A percentile compares a stretch with the other conserved stretches of the same genome.
Conservation (phyloP, 306 rosid genomes). For the Castanea crenata region DNA sequence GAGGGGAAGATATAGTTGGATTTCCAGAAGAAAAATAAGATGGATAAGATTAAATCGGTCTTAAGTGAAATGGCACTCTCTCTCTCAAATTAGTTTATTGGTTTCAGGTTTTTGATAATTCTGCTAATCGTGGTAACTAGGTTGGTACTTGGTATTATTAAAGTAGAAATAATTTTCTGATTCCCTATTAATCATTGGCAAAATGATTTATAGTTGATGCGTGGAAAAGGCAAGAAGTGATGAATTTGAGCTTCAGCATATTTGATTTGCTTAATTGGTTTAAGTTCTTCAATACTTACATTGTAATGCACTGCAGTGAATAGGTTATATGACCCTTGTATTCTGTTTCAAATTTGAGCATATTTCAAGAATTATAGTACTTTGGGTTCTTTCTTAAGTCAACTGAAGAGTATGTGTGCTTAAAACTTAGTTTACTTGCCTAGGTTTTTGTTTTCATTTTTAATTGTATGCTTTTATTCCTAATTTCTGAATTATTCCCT, state of each 20-base stretch:
- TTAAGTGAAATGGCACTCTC: neutral
- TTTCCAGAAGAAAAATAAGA: neutral
- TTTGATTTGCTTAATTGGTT: neutral
- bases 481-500: neutral
- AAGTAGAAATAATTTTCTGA: neutral
- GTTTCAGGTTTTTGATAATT: neutral
- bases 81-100: neutral
- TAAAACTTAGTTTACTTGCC: neutral
- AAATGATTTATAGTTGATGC: neutral
- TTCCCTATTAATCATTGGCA: neutral
- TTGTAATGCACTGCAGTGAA: neutral
- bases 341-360: neutral
- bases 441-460: neutral
- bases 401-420: neutral
- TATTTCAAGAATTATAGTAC: neutral
- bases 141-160: neutral
- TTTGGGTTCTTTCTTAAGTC: neutral
- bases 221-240: neutral
- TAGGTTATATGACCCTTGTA: neutral
- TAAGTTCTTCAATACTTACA: slow-evolving; percentile 5
- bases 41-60: neutral
- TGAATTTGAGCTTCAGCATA: neutral
- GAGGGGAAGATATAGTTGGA: neutral
- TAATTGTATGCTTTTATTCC: neutral
- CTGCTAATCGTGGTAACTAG: neutral